phyloP scores from a whole-genome alignment of 2,329 filamentous ascomycete species.

The Ophiognomonia clavigignenti-juglandacearum region DNA sequence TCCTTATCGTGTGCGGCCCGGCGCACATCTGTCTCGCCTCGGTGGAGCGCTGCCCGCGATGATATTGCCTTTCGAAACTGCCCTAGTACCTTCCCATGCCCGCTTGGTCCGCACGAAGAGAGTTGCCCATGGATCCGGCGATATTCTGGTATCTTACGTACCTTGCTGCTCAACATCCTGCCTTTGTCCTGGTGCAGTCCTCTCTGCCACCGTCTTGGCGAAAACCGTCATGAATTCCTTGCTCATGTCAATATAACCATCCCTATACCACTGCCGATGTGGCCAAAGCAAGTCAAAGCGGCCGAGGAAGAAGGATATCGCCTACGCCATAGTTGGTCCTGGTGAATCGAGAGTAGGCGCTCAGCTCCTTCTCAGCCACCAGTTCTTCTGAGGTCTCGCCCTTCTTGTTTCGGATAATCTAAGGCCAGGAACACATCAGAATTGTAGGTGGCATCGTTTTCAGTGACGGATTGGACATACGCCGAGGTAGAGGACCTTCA shows the following conservation, averaged over 20 bases:
- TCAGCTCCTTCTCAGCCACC: conserved; percentile 70
- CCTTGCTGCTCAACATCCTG: conserved; percentile 83
- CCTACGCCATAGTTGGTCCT: conserved; percentile 51
- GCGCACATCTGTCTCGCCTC: no score
- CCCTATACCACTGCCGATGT: conserved; percentile 24
- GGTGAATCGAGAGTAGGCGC: conserved; percentile 76
- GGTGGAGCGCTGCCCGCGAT: no score
- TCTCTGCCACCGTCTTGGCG: conserved; percentile 80
- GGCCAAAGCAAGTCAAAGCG: conserved; percentile 29
- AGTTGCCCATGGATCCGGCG: neutral
- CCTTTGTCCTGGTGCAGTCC: conserved; percentile 48
- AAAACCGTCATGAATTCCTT: conserved; percentile 76
- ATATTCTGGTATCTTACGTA: conserved; percentile 25
- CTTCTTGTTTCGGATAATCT: conserved; percentile 76
- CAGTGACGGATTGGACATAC: conserved; percentile 44
- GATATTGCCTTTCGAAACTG: no score
- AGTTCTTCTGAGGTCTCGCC: conserved; percentile 72
- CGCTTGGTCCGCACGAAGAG: neutral
- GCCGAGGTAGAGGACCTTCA: conserved; percentile 83
- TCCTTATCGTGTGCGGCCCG: no score
- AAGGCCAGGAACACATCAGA: conserved; percentile 15
- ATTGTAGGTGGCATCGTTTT: conserved; percentile 3
- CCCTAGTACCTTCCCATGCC: neutral
- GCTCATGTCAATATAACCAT: conserved; percentile 29
- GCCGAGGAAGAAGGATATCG: neutral